phyloP scores from a whole-genome alignment of 352 stramenopile genomes.

The Aphanomyces euteiches region DNA sequence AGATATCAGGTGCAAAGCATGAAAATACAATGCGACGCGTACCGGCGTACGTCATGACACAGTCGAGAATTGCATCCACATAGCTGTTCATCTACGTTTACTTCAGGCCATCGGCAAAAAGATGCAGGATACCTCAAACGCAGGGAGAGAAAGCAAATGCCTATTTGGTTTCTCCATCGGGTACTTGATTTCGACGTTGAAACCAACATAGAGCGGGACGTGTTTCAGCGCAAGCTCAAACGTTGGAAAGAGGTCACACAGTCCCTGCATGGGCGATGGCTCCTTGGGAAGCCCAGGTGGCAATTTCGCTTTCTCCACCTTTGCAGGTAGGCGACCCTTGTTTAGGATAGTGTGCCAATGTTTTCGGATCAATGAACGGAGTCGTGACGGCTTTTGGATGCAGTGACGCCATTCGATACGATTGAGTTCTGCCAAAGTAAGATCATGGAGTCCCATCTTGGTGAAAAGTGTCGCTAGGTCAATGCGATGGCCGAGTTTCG shows the following conservation, averaged over 20 bases:
- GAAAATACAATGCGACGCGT: slow-evolving; percentile 73
- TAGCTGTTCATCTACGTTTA: slow-evolving; percentile 56
- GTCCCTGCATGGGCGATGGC: slow-evolving; percentile 30
- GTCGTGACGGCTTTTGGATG: slow-evolving; percentile 30
- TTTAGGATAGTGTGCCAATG: slow-evolving; percentile 40
- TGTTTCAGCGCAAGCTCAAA: slow-evolving; percentile 64
- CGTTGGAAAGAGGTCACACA: slow-evolving; percentile 65
- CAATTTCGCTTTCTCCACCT: not conserved
- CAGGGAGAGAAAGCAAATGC: slow-evolving; percentile 42
- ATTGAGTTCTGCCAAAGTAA: slow-evolving; percentile 62
- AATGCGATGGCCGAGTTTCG: slow-evolving; percentile 53
- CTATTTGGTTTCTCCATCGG: slow-evolving; percentile 47
- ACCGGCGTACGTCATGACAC: slow-evolving; percentile 51
- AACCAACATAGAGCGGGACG: slow-evolving; percentile 60
- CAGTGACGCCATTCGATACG: slow-evolving; percentile 39
- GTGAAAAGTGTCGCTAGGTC: slow-evolving; percentile 42
- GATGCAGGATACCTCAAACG: slow-evolving; percentile 40
- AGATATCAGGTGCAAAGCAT: slow-evolving; percentile 70
- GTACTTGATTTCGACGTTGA: slow-evolving; percentile 86
- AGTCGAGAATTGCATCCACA: slow-evolving; percentile 62
- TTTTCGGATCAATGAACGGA: slow-evolving; percentile 63
- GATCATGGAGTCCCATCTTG: slow-evolving; percentile 64
- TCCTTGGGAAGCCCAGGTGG: not conserved
- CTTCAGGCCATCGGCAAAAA: not conserved
- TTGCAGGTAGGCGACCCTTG: not conserved